Conservation (phyloP, 2,329 filamentous ascomycete species). For the Sclerotinia trifoliorum region DNA sequence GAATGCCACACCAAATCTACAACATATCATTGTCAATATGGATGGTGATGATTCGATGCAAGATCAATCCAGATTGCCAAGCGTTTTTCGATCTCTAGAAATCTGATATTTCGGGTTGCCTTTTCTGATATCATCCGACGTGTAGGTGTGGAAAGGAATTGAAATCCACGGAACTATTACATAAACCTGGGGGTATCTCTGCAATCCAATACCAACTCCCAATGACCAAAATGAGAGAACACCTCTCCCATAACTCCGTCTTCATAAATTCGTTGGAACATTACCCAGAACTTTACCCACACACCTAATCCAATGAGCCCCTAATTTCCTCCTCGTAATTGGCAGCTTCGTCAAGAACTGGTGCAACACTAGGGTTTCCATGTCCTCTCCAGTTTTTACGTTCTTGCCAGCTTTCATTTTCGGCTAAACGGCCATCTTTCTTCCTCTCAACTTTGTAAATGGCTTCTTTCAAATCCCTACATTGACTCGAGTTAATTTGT, state of each 20-base stretch:
- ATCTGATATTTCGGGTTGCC: not conserved
- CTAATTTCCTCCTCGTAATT: conserved; percentile 34
- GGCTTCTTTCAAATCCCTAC: conserved; percentile 29
- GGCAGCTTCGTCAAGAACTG: conserved; percentile 31
- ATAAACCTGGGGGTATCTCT: conserved; percentile 3
- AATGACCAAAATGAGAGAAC: not conserved
- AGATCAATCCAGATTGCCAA: not conserved
- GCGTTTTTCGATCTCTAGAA: not conserved
- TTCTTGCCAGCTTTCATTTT: not conserved
- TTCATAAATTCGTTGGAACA: not conserved
- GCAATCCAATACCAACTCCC: conserved; percentile 10
- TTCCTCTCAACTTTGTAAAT: conserved; percentile 30
- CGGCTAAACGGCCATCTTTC: conserved; percentile 9
- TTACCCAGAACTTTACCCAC: not conserved
- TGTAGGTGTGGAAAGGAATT: not conserved
- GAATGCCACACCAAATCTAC: not conserved
- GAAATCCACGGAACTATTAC: not conserved
- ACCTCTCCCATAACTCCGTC: not conserved
- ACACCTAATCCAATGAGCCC: conserved; percentile 28
- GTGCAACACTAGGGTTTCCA: conserved; percentile 28
- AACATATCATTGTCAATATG: not conserved
- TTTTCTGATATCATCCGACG: not conserved
- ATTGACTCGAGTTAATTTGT: conserved; percentile 5
- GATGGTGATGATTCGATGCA: not conserved
- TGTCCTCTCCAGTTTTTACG: conserved; percentile 29